Evolutionary conservation across 2,329 filamentous ascomycete species (phyloP).

Genomic region (Stemphylium vesicarium): DNA sequence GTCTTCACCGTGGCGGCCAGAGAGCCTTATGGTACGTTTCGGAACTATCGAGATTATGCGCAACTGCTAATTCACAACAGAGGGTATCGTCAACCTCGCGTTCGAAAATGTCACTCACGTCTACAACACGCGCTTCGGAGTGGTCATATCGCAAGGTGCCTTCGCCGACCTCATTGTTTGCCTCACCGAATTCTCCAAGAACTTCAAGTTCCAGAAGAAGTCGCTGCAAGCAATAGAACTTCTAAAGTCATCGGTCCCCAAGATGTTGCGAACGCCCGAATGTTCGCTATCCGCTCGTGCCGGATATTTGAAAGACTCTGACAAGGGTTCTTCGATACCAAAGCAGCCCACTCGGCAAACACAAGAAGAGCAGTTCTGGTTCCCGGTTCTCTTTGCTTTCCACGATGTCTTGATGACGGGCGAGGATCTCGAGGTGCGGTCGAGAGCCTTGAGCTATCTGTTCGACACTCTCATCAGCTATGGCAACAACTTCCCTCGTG

Average conservation of each 20-base stretch:
- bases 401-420: constrained; percentile 99
- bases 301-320: constrained; percentile 57
- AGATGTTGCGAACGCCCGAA: constrained; percentile 94
- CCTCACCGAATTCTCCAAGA: constrained; percentile 98
- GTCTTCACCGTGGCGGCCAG: constrained; percentile 95
- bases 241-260: constrained; percentile 88
- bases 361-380: constrained; percentile 97
- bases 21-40: constrained; percentile 74
- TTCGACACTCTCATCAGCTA: constrained; percentile 93
- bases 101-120: constrained; percentile 97
- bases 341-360: constrained; percentile 79
- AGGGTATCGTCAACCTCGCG: constrained; percentile 93
- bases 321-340: constrained; percentile 58
- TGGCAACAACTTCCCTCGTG: constrained; percentile 85
- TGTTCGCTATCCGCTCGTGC: constrained; percentile 81
- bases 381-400: constrained; percentile 96
- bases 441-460: constrained; percentile 86
- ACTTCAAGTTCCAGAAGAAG: constrained; percentile 98
- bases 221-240: constrained; percentile 94
- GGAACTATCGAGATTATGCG: not conserved
- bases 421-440: constrained; percentile 95
- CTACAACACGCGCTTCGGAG: constrained; percentile 92
- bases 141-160: constrained; percentile 94
- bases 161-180: constrained; percentile 97
- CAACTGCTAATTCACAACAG: constrained; percentile 52